These are phyloP conservation scores for Naganishia antarctica DNA, from an alignment of 768 basidiomycete genomes.

Conservation along the genomic window DNA sequence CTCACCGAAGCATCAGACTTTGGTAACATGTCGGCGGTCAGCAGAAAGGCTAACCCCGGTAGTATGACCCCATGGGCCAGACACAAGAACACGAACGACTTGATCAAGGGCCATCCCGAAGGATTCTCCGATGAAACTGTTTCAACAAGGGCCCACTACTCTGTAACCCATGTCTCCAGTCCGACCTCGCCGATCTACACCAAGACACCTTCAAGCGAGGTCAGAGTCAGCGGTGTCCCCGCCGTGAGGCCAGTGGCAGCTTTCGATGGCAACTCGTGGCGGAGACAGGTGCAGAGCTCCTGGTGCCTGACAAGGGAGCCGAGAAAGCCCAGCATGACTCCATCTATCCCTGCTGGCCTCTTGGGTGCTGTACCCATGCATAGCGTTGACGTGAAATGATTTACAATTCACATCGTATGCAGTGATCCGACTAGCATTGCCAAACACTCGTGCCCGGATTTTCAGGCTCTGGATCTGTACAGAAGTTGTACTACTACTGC, in stretches of 20 bases:
- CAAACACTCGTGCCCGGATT: too few species aligned
- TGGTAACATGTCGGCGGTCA: too few species aligned
- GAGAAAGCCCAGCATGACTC: not conserved
- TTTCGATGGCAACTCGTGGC: constrained; percentile 4
- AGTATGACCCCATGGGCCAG: not conserved
- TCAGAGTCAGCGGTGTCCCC: not conserved
- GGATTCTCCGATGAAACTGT: too few species aligned
- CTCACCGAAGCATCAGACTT: too few species aligned
- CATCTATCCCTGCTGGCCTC: not conserved
- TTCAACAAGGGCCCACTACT: too few species aligned
- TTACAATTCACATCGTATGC: too few species aligned
- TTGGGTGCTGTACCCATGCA: constrained; percentile 65
- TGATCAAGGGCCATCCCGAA: not conserved
- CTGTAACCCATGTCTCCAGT: too few species aligned
- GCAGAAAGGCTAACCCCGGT: not conserved
- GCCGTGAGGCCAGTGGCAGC: not conserved
- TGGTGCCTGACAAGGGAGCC: not conserved
- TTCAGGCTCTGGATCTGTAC: too few species aligned
- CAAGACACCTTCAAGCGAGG: not conserved
- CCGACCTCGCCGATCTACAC: too few species aligned
- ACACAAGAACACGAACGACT: not conserved
- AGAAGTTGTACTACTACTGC: too few species aligned
- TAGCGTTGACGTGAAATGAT: constrained; percentile 59
- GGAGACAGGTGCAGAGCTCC: constrained; percentile 1
- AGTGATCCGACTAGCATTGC: too few species aligned